Base-by-base conservation (phyloP, 1,284 basidiomycete species). In the Naganishia cerealis region DNA sequence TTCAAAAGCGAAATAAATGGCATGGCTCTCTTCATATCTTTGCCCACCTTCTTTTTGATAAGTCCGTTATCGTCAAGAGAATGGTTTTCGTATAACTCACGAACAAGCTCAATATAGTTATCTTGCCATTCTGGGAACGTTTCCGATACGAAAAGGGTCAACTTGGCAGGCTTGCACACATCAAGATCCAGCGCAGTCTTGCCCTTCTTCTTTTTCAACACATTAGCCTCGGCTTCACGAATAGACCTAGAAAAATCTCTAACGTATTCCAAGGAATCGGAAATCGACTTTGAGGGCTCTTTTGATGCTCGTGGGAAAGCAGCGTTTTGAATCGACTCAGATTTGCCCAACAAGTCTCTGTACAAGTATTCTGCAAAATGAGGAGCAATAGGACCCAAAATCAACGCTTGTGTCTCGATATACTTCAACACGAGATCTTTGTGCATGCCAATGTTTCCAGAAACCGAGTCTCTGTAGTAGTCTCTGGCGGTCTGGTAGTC, bases 321-420 rank as follows among this genome's bases (percentile, higher is more conserved):
- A n/a, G 94, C 94, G 36, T 83, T 80, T 80, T 99, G 95, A 56
- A 98, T 86, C 16, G 93, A 90, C 26, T 85, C 83, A 8, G 86
- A 82, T 72, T 90, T 86, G 71, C 89, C 86, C 70, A 97, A 86
- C 70, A 96, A 84, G 33, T 84, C 81, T 42, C 84, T 82, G 89
- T 91, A 95, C 73, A 99, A 86, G 83, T 95, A 91, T 78, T 99
- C 95, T 58, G 94, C 86, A 79, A 92, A 92, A 83, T 99, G 96
- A 1, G 95, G 94, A 0, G 93, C 92, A 79, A 99, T 87, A 58
- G 96, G 95, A 0, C 88, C 84, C 74, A 91, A 85, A 72, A 97
- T 84, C 66, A 98, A 84, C 10, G 90, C 86, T 56, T 91, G 88
- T 73, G 84, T 82, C 57, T 87, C 86, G 77, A 99, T 89, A 90